These are phyloP conservation scores for Metschnikowia cubensis DNA, from an alignment of 805 yeast species.

Conservation along the genomic window DNA sequence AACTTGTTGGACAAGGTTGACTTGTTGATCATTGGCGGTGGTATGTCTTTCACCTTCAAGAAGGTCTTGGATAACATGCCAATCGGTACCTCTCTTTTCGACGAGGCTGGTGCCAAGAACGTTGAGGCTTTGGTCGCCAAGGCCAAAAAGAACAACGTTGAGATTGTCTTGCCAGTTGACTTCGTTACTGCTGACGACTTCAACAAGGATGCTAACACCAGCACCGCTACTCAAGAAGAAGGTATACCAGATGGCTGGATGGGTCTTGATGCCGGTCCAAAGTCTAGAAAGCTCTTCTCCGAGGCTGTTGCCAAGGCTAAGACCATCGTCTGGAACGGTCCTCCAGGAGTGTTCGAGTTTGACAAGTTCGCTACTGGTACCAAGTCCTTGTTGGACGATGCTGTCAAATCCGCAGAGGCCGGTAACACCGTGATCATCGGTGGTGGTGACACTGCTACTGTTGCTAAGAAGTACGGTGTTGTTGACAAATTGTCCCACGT, in stretches of 20 bases:
- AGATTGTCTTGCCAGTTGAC: conserved; percentile 91
- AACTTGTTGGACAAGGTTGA: conserved; percentile 95
- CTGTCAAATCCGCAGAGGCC: conserved; percentile 76
- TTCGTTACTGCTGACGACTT: conserved; percentile 94
- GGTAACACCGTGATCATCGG: conserved; percentile 97
- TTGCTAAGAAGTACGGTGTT: conserved; percentile 96
- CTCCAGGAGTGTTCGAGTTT: conserved; percentile 99
- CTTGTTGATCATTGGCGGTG: conserved; percentile 94
- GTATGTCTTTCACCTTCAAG: conserved; percentile 99
- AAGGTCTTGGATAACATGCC: conserved; percentile 80
- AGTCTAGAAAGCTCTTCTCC: conserved; percentile 74
- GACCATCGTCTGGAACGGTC: conserved; percentile 99
- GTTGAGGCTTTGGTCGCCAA: conserved; percentile 89
- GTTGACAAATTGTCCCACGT: conserved; percentile 96
- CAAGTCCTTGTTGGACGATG: conserved; percentile 82
- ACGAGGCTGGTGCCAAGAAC: conserved; percentile 91
- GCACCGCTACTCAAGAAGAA: conserved; percentile 77
- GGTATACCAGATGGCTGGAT: conserved; percentile 95
- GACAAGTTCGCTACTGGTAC: conserved; percentile 90
- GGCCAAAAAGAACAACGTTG: conserved; percentile 95
- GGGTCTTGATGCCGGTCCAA: conserved; percentile 96
- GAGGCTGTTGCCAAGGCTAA: conserved; percentile 86
- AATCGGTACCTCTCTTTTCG: conserved; percentile 91
- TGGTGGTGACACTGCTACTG: conserved; percentile 99
- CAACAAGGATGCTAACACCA: conserved; percentile 83